phyloP scores from a whole-genome alignment of 306 rosid genomes.

The Ormosia semicastrata region DNA sequence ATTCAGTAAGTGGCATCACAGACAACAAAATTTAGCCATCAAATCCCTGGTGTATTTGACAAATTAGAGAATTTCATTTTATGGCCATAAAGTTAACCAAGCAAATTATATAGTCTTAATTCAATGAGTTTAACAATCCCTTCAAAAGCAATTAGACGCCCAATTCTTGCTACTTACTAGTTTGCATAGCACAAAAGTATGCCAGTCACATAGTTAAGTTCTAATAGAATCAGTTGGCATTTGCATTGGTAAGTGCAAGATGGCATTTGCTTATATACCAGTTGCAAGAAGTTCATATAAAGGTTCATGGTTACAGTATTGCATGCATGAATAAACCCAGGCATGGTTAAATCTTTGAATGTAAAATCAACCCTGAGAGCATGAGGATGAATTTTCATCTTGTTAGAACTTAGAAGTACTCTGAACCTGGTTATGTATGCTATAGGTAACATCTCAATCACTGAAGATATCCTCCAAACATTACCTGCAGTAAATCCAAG shows the following conservation, averaged over 20 bases:
- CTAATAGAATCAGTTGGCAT: neutral
- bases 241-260: neutral
- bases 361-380: neutral
- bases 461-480: constrained; percentile 12
- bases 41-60: neutral
- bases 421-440: neutral
- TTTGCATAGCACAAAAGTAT: neutral
- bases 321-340: neutral
- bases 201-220: neutral
- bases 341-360: neutral
- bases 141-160: neutral
- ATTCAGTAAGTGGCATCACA: neutral
- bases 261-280: neutral
- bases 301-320: neutral
- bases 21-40: neutral
- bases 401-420: neutral
- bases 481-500: constrained; percentile 58
- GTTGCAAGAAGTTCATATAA: neutral
- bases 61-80: neutral
- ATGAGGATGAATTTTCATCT: neutral
- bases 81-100: neutral
- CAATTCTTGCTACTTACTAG: neutral
- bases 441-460: neutral
- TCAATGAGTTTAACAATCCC: neutral
- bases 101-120: neutral